phyloP scores from a whole-genome alignment of 2,329 filamentous ascomycete genomes.

The Podosphaera leucotricha region DNA sequence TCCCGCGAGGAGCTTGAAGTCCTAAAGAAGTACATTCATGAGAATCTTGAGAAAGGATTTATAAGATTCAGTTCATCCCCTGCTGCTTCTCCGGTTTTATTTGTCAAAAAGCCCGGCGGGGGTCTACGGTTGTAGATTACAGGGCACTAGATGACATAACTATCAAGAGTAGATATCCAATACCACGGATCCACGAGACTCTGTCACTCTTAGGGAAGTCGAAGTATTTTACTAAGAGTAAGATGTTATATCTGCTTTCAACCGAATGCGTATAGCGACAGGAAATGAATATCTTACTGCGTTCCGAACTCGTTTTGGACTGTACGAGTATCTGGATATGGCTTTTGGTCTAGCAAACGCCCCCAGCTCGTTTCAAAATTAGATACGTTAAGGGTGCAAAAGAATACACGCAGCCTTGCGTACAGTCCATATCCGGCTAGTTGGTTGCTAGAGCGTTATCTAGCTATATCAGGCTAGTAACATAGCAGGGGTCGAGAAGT shows the following conservation, averaged over 20 bases:
- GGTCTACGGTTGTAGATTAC: neutral
- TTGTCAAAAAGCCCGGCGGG: neutral
- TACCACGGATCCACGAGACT: neutral
- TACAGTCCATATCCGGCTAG: too few species aligned
- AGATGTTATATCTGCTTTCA: neutral
- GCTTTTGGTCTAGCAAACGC: constrained; percentile 12
- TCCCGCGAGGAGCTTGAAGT: neutral
- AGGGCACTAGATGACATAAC: neutral
- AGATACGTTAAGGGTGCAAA: constrained; percentile 3
- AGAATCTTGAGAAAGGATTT: neutral
- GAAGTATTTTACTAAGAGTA: neutral
- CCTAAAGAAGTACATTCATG: neutral
- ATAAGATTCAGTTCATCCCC: neutral
- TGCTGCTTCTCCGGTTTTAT: neutral
- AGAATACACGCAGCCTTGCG: too few species aligned
- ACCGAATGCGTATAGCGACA: neutral
- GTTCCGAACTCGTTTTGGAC: constrained; percentile 1
- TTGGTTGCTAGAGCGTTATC: too few species aligned
- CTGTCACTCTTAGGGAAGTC: neutral
- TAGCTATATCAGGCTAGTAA: too few species aligned
- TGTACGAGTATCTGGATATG: constrained; percentile 14
- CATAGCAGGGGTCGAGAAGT: too few species aligned
- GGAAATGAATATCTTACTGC: neutral
- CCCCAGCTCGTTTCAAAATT: constrained; percentile 4
- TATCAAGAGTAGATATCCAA: neutral